Evolutionary conservation across 441 rosid species (phyloP).

Genomic region (Flueggea neowawraea): DNA sequence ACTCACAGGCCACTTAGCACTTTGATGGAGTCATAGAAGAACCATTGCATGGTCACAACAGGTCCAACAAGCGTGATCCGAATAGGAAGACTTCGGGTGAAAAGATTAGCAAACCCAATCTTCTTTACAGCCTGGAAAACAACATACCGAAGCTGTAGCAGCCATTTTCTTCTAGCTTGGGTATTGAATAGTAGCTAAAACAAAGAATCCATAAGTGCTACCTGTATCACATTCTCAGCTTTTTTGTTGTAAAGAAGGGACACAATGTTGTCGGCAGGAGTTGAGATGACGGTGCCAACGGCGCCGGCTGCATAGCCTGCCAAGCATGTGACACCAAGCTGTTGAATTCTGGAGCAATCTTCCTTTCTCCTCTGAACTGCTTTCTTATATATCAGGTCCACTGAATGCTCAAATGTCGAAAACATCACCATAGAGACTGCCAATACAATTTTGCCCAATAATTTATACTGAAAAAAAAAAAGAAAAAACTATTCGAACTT

Average conservation of each 20-base stretch:
- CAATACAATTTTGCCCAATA: constrained; percentile 1
- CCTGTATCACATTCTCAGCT: constrained; percentile 45
- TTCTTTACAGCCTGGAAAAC: constrained; percentile 48
- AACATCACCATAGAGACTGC: constrained; percentile 75
- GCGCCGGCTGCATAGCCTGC: constrained; percentile 69
- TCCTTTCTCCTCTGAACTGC: constrained; percentile 41
- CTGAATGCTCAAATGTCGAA: constrained; percentile 67
- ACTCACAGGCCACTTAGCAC: constrained; percentile 63
- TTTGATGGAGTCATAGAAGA: constrained; percentile 61
- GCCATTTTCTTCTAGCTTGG: not conserved
- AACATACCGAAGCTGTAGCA: constrained; percentile 3
- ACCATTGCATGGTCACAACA: constrained; percentile 57
- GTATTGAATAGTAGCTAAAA: not conserved
- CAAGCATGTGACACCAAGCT: constrained; percentile 62
- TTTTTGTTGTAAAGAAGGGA: constrained; percentile 52
- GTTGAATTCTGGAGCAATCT: constrained; percentile 55
- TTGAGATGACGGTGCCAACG: constrained; percentile 48
- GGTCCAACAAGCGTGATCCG: constrained; percentile 62
- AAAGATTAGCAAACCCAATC: constrained; percentile 51
- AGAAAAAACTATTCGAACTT: no score
- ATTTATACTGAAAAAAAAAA: no score
- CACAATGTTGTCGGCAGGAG: constrained; percentile 62
- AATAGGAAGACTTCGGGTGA: constrained; percentile 66
- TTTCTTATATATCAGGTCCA: constrained; percentile 43
- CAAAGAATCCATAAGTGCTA: constrained; percentile 4